A percentile compares a stretch with the other conserved stretches of the same genome.
Conservation (phyloP, 2,329 filamentous ascomycete species). For the Colletotrichum salicis region DNA sequence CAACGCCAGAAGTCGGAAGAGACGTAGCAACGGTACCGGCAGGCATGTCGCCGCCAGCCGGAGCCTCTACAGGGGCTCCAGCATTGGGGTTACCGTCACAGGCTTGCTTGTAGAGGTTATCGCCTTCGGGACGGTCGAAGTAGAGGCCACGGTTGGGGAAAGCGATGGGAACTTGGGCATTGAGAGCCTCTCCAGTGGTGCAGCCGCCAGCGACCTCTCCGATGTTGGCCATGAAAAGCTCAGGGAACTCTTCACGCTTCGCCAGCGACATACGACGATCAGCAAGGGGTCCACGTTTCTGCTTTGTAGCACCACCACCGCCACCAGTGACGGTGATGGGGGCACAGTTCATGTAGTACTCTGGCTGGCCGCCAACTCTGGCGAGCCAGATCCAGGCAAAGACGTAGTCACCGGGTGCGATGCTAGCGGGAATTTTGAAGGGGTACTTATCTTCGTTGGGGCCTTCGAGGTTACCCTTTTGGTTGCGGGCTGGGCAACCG, state of each 20-base stretch:
- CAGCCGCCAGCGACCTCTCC: conserved; percentile 21
- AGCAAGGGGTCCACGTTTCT: background rate
- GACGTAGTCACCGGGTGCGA: conserved; percentile 24
- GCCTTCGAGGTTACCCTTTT: conserved; percentile 30
- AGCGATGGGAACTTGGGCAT: conserved; percentile 11
- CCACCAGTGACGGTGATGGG: conserved; percentile 19
- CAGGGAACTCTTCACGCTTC: conserved; percentile 16
- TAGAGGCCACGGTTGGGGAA: conserved; percentile 7
- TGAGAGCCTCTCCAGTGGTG: conserved; percentile 26
- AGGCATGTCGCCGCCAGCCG: background rate
- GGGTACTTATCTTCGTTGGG: conserved; percentile 24
- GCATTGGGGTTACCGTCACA: conserved; percentile 25
- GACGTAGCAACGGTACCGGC: background rate
- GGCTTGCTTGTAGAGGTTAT: conserved; percentile 24
- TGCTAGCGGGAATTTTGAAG: conserved; percentile 21
- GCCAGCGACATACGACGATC: background rate
- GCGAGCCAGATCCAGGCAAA: conserved; percentile 34
- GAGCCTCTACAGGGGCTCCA: background rate
- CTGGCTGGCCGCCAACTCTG: conserved; percentile 11
- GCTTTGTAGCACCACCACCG: background rate
- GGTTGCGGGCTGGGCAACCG: conserved; percentile 26
- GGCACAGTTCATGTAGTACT: conserved; percentile 34
- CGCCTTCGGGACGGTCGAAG: conserved; percentile 22
- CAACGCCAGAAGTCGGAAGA: background rate
- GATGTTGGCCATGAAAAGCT: conserved; percentile 30